Base-by-base conservation (phyloP, 169 alveolate genomes). In the Plasmodium inui region DNA sequence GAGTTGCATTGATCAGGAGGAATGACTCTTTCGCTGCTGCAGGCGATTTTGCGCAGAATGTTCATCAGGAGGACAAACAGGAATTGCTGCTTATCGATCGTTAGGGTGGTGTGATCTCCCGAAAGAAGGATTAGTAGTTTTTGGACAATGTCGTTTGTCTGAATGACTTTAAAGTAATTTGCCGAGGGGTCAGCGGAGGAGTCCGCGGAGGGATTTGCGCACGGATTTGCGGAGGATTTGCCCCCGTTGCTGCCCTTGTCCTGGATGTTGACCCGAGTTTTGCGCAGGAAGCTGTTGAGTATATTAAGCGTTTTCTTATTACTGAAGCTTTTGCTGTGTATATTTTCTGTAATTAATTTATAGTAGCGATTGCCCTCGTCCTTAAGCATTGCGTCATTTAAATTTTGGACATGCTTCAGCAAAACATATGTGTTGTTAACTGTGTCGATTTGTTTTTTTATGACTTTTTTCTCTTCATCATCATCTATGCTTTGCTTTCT, bases 11-110 rank as follows among this genome's bases (percentile, higher is more conserved):
- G 19, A 55, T 89, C 88, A 22, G 82, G 61, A 17, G 50, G 79
- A 37, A 50, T 61, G 44, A 32, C 32, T 10, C 37, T 28, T 79
- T 89, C 70, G 26, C 53, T 44, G 53, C 12, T 14, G 14, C 39
- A 67, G 14, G 82, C n/a, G 30, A 89, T 61, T 79, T 79, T 61
- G 44, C 82, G 61, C 53, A 89, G 55, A 55, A 79, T 46, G 71
- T 89, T 89, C 94, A 89, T 89, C 30, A 89, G 50, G 17, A 89
- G 78, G 17, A 89, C 94, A 89, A 89, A 89, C 55, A 89, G 50
- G 83, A 89, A 89, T 39, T 89, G 94, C 26, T 89, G 94, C 71
- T 89, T 89, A 55, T 89, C 94, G 32, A 89, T 61, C 71, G 83
- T 57, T 28, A 89, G 72, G 8, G 82, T 39, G 30, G 88, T 72